These are phyloP conservation scores for Zelopaecilomyces penicillatus DNA, from an alignment of 2,329 filamentous ascomycete genomes.

Conservation along the genomic window DNA sequence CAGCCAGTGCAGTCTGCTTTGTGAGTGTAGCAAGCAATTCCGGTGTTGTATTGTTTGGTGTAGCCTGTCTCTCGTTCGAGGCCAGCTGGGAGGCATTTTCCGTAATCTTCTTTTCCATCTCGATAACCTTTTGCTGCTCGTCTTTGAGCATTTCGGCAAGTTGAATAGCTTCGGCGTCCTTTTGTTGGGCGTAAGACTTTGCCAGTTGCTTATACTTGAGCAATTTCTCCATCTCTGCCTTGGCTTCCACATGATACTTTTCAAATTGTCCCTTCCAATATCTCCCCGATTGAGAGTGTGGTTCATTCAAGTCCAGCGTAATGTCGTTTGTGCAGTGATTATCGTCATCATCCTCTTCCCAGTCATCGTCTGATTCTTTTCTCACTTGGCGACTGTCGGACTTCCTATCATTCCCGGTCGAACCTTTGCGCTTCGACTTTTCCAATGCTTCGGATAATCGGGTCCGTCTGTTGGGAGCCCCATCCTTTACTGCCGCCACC, in stretches of 20 bases:
- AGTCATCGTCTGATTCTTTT: conserved; percentile 35
- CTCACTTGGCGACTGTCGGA: conserved; percentile 7
- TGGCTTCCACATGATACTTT: conserved; percentile 63
- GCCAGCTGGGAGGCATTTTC: conserved; percentile 51
- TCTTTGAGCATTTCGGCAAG: conserved; percentile 57
- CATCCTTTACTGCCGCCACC: conserved; percentile 25
- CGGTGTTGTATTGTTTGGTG: conserved; percentile 33
- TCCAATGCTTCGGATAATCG: conserved; percentile 39
- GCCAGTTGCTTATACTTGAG: conserved; percentile 72
- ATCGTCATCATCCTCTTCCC: conserved; percentile 44
- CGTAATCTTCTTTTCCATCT: conserved; percentile 55
- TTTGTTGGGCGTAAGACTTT: conserved; percentile 70
- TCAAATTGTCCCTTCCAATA: conserved; percentile 77
- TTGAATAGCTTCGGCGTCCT: conserved; percentile 62
- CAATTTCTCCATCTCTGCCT: conserved; percentile 66
- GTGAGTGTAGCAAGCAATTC: conserved; percentile 45
- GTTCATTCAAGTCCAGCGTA: conserved; percentile 64
- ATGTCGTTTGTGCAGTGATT: conserved; percentile 45
- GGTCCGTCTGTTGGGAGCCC: conserved; percentile 27
- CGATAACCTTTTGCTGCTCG: conserved; percentile 56
- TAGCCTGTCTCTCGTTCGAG: conserved; percentile 21
- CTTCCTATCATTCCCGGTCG: conserved; percentile 21
- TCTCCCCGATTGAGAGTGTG: conserved; percentile 64
- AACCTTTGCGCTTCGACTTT: conserved; percentile 23
- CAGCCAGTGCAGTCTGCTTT: conserved; percentile 48